These are phyloP conservation scores for Hericium coralloides DNA, from an alignment of 768 basidiomycete species.

Conservation along the genomic window DNA sequence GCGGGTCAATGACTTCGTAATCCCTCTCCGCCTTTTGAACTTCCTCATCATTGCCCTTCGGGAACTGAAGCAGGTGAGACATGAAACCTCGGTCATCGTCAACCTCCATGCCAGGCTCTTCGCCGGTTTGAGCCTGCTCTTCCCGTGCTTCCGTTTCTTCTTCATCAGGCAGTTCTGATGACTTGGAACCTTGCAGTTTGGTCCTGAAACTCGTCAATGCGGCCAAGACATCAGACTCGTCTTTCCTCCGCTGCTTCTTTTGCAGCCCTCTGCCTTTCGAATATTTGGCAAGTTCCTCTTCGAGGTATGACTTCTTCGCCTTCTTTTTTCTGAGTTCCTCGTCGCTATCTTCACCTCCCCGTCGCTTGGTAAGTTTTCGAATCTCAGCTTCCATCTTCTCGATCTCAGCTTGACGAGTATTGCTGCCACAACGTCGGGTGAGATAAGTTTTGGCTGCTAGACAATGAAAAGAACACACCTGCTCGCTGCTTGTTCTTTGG, in stretches of 20 bases:
- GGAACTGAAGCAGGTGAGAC: conserved; percentile 62
- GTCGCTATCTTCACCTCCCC: conserved; percentile 53
- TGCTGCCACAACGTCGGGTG: conserved; percentile 29
- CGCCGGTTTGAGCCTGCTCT: conserved; percentile 17
- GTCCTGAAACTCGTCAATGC: conserved; percentile 63
- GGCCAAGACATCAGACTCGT: conserved; percentile 65
- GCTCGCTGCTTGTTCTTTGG: conserved; percentile 53
- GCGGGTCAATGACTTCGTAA: conserved; percentile 85
- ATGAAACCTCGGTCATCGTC: conserved; percentile 74
- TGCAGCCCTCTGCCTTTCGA: conserved; percentile 52
- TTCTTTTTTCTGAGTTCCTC: conserved; percentile 54
- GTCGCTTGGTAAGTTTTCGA: conserved; percentile 60
- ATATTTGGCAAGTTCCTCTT: conserved; percentile 80
- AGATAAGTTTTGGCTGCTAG: too few species aligned
- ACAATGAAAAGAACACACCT: conserved; percentile 10
- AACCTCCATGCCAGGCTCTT: conserved; percentile 60
- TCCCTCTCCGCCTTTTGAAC: conserved; percentile 70
- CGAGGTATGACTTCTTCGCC: conserved; percentile 61
- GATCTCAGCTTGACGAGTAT: conserved; percentile 64
- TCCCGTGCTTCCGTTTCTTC: conserved; percentile 15
- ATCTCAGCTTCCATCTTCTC: conserved; percentile 86
- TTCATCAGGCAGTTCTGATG: conserved; percentile 7
- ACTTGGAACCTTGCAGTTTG: conserved; percentile 45
- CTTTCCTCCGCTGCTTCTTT: conserved; percentile 45
- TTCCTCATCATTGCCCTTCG: conserved; percentile 74